Percentiles rank a stretch among this genome's conserved stretches.
Conservation (phyloP, 2,329 filamentous ascomycete genomes). For the Fusarium multiceps region DNA sequence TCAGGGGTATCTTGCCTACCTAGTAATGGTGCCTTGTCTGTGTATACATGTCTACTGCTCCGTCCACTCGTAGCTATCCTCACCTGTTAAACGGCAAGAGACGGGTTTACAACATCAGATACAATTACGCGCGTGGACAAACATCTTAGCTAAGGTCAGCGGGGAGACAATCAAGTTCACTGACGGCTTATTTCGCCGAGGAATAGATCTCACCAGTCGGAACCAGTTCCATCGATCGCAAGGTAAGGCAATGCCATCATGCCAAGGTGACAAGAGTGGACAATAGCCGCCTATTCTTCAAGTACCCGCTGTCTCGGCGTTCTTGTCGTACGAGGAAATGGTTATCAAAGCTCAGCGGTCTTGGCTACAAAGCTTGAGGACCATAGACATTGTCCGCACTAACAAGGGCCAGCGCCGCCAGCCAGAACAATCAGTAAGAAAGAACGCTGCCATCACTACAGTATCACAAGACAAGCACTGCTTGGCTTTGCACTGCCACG, state of each 20-base stretch:
- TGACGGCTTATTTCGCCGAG: background rate
- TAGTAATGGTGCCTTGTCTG: background rate
- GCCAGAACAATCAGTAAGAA: background rate
- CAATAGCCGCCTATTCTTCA: background rate
- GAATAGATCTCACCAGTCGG: background rate
- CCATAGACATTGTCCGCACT: conserved; percentile 28
- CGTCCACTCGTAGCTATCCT: background rate
- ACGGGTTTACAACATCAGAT: background rate
- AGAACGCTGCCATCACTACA: background rate
- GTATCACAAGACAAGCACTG: conserved; percentile 1
- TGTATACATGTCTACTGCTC: background rate
- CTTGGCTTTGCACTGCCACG: conserved; percentile 44
- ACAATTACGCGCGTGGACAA: background rate
- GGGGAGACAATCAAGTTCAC: background rate
- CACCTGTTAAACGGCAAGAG: background rate
- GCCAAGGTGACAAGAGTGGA: conserved; percentile 8
- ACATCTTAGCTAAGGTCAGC: background rate
- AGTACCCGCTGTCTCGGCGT: background rate
- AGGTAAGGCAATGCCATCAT: background rate
- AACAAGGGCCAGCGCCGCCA: background rate
- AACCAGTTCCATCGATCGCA: background rate
- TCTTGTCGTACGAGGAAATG: conserved; percentile 15
- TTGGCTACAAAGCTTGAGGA: conserved; percentile 43
- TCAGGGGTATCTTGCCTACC: too few relatives aligned
- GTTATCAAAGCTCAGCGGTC: background rate